Conservation (phyloP, 2,329 filamentous ascomycete species). For the Amauroascus verrucosus region DNA sequence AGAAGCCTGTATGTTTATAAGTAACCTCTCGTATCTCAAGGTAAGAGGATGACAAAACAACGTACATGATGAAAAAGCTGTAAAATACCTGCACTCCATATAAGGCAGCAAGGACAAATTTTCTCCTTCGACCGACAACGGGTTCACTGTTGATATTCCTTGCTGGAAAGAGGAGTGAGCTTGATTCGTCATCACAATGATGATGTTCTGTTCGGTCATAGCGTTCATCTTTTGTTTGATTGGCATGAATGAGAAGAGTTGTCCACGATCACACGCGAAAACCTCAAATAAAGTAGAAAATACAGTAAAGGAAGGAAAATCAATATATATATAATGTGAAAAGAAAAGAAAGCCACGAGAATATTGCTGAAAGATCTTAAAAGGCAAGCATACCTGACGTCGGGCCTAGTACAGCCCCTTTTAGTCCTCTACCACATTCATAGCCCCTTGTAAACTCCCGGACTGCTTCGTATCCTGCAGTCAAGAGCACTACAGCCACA, state of each 20-base stretch:
- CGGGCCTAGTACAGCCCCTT: slow-evolving; percentile 1
- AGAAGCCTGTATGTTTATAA: slow-evolving; percentile 57
- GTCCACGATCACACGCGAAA: not conserved
- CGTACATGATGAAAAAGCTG: slow-evolving; percentile 98
- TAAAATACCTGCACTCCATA: slow-evolving; percentile 97
- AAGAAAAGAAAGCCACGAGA: not conserved
- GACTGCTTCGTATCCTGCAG: slow-evolving; percentile 86
- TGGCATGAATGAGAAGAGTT: slow-evolving; percentile 8
- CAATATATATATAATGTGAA: not conserved
- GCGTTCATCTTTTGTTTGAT: not conserved
- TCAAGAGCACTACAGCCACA: slow-evolving; percentile 67
- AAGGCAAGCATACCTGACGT: slow-evolving; percentile 7
- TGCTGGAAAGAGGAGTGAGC: slow-evolving; percentile 67
- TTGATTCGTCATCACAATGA: slow-evolving; percentile 36
- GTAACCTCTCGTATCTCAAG: not conserved
- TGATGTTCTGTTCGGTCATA: not conserved
- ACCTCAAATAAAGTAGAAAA: not conserved
- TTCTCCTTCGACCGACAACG: slow-evolving; percentile 57
- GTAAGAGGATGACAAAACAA: slow-evolving; percentile 21
- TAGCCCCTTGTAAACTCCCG: slow-evolving; percentile 68
- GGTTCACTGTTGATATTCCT: slow-evolving; percentile 48
- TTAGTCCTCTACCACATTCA: slow-evolving; percentile 39
- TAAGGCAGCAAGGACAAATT: slow-evolving; percentile 67
- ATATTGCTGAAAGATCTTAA: not conserved
- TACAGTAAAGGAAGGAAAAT: no score